Percentiles rank a stretch among this genome's conserved stretches.
Conservation (phyloP, 2,329 filamentous ascomycete genomes). For the Ilyonectria destructans region DNA sequence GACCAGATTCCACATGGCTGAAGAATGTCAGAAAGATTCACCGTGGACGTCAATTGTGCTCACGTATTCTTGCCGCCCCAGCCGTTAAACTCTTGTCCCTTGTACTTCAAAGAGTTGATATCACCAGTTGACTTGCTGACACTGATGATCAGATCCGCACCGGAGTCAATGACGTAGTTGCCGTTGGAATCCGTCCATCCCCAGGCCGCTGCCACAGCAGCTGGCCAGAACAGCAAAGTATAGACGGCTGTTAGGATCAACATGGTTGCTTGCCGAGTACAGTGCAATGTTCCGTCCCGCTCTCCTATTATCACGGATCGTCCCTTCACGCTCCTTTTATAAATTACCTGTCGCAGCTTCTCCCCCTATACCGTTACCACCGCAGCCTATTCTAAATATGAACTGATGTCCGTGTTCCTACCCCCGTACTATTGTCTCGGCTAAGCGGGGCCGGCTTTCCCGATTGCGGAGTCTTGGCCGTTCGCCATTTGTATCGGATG, state of each 20-base stretch:
- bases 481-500: neutral
- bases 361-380: neutral
- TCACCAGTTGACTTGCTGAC: slow-evolving; percentile 56
- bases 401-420: neutral
- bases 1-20: slow-evolving; percentile 52
- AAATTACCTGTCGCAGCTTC: neutral
- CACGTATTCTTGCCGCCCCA: slow-evolving; percentile 51
- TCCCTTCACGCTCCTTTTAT: slow-evolving; percentile 32
- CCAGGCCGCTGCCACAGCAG: slow-evolving; percentile 55
- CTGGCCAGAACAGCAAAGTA: slow-evolving; percentile 48
- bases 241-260: slow-evolving; percentile 48
- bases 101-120: slow-evolving; percentile 54
- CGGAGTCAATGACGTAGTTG: slow-evolving; percentile 58
- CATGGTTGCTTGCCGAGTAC: slow-evolving; percentile 36
- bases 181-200: slow-evolving; percentile 58
- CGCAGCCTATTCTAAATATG: slow-evolving; percentile 3
- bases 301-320: neutral
- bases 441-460: slow-evolving; percentile 8
- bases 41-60: neutral
- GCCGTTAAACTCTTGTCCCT: slow-evolving; percentile 53
- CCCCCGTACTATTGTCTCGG: neutral
- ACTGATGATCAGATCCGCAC: slow-evolving; percentile 53
- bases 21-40: neutral
- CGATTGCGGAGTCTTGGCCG: slow-evolving; percentile 4
- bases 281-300: neutral